These are phyloP conservation scores for Thyridium curvatum DNA, from an alignment of 2,329 filamentous ascomycete genomes.

Conservation along the genomic window DNA sequence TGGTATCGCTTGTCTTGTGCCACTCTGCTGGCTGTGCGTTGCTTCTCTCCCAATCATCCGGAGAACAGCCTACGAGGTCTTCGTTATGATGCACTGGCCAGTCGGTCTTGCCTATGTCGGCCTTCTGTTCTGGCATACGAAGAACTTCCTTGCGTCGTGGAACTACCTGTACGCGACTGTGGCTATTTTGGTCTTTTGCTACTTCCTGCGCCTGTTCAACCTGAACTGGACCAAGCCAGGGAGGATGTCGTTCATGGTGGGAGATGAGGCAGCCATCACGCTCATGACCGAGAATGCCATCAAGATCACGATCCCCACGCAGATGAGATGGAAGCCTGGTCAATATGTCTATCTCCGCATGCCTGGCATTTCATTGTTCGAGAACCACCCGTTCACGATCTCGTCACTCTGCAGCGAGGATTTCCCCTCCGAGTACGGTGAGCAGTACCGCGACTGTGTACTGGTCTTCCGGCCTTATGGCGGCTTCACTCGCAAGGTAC, in stretches of 20 bases:
- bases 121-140: slow-evolving; percentile 91
- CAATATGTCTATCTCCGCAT: slow-evolving; percentile 94
- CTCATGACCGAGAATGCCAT: slow-evolving; percentile 90
- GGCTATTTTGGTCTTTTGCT: slow-evolving; percentile 71
- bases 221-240: slow-evolving; percentile 85
- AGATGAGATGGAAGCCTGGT: slow-evolving; percentile 86
- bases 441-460: slow-evolving; percentile 80
- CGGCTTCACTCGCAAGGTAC: slow-evolving; percentile 80
- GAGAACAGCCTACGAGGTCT: slow-evolving; percentile 75
- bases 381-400: slow-evolving; percentile 95
- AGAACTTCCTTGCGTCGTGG: slow-evolving; percentile 89
- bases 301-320: slow-evolving; percentile 90
- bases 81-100: slow-evolving; percentile 76
- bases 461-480: slow-evolving; percentile 88
- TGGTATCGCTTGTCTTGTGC: slow-evolving; percentile 74
- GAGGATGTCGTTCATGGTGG: slow-evolving; percentile 69
- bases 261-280: slow-evolving; percentile 85
- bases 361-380: slow-evolving; percentile 83
- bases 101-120: slow-evolving; percentile 75
- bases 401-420: slow-evolving; percentile 88
- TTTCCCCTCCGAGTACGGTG: slow-evolving; percentile 86
- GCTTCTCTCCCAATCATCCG: slow-evolving; percentile 78
- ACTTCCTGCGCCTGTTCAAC: slow-evolving; percentile 70
- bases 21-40: slow-evolving; percentile 75
- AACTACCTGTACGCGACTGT: slow-evolving; percentile 78